Base-by-base conservation (phyloP, 2,329 filamentous ascomycete species). In the Botrytis fabae region DNA sequence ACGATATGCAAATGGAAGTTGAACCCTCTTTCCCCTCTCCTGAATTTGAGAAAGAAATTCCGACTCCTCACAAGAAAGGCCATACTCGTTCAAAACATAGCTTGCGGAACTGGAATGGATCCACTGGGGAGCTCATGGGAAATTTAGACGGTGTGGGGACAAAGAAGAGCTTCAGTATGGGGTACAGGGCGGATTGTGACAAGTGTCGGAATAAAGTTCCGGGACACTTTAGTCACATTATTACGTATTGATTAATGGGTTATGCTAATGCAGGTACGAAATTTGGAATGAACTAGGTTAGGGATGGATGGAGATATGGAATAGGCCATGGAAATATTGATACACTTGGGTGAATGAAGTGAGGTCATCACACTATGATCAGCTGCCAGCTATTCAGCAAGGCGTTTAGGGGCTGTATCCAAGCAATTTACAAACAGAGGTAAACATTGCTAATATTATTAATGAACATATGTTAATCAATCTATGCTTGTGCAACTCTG, bases 181-280 rank as follows among this genome's bases (percentile, higher is more conserved):
- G 92, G 69, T 94, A 91, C 83, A 85, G 92, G 75, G 87, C 90
- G 20, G 92, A 93, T 81, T 95, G 92, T 80, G 92, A 94, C 75
- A 94, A 94, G 82, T 95, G 92, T 82, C 87, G 87, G 62, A 85
- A 88, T 80, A 92, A 90, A 80, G 91, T 93, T 12, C 92, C 92
- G 0, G 92, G 92, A 1, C 92, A 95, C 80, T 94, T 93, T 80
- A 94, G 92, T 79, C 92, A 95, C 82, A 93, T 94, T 74, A 89
- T 93, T 75, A 86, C 78, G n/a, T 78, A 78, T 72, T 78, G 72
- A 75, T 65, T 48, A 48, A 51, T 46, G 54, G 35, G 18, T 54
- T 57, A 68, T 68, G 46, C 48, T 68, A 68, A 57, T 57, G 48
- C 32, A 68, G 64, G 64, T 40, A 68, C 46, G 35, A 38, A 22